These are phyloP conservation scores for Vigna unguiculata DNA, from an alignment of 306 rosid genomes.

Conservation along the genomic window DNA sequence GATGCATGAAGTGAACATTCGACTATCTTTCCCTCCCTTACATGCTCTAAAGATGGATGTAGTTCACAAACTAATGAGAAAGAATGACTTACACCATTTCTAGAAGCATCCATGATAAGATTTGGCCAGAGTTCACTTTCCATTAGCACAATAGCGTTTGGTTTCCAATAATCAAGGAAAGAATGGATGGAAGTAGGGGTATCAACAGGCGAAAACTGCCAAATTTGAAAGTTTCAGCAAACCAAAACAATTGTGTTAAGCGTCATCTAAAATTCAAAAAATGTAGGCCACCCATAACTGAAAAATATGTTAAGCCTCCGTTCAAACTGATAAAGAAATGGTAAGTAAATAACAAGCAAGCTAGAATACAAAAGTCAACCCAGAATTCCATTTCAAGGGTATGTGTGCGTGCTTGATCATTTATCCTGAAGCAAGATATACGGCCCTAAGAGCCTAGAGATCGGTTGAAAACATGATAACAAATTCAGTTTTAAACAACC, in stretches of 20 bases:
- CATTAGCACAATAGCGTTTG: slow-evolving; percentile 73
- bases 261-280: slow-evolving; percentile 30
- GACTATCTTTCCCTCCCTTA: neutral
- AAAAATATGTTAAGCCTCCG: neutral
- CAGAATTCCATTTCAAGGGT: slow-evolving; percentile 14
- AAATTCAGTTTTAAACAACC: neutral
- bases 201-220: slow-evolving; percentile 87
- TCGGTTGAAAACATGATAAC: neutral
- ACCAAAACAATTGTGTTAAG: slow-evolving; percentile 40
- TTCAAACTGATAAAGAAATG: slow-evolving; percentile 10
- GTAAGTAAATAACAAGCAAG: neutral
- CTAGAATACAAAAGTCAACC: neutral
- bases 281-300: slow-evolving; percentile 6
- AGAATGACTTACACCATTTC: slow-evolving; percentile 72
- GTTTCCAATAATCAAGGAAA: slow-evolving; percentile 86
- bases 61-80: slow-evolving; percentile 2
- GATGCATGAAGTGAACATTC: slow-evolving; percentile 8
- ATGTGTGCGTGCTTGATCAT: neutral
- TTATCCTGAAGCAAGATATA: neutral
- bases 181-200: slow-evolving; percentile 67
- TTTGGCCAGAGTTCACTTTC: slow-evolving; percentile 98
- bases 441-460: slow-evolving; percentile 16
- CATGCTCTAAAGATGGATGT: neutral
- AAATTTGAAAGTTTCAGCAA: slow-evolving; percentile 43
- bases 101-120: slow-evolving; percentile 82